Conservation (phyloP, 192 early-diverging fungal species). For the Coemansia sp. region DNA sequence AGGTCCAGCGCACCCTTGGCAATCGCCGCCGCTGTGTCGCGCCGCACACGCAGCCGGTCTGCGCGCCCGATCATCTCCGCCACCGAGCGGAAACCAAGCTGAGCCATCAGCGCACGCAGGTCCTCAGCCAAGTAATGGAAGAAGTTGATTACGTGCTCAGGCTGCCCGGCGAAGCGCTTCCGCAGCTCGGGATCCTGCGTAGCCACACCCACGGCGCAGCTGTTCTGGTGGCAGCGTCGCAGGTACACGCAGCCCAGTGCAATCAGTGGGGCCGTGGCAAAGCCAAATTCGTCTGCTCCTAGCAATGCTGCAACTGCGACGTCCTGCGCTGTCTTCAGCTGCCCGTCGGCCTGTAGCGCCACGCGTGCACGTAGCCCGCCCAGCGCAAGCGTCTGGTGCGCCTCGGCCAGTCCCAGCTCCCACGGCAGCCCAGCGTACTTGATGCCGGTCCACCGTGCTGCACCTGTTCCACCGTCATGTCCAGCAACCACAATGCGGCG, state of each 20-base stretch:
- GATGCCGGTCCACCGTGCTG: slow-evolving; percentile 96
- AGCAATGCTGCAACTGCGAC: slow-evolving; percentile 96
- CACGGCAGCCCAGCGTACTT: slow-evolving; percentile 98
- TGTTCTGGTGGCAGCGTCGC: slow-evolving; percentile 89
- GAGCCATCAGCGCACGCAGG: slow-evolving; percentile 88
- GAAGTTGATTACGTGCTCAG: slow-evolving; percentile 99
- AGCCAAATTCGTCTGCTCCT: slow-evolving; percentile 99
- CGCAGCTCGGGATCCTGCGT: slow-evolving; percentile 95
- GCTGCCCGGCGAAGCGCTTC: slow-evolving; percentile 88
- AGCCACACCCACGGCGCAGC: slow-evolving; percentile 96
- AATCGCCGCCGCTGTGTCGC: slow-evolving; percentile 27
- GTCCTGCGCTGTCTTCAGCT: slow-evolving; percentile 96
- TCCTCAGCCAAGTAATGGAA: slow-evolving; percentile 98
- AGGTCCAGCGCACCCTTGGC: slow-evolving; percentile 87
- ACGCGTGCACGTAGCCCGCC: slow-evolving; percentile 96
- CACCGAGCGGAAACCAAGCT: slow-evolving; percentile 87
- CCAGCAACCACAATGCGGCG: slow-evolving; percentile 94
- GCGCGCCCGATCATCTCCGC: slow-evolving; percentile 95
- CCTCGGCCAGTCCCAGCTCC: slow-evolving; percentile 99
- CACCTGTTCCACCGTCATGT: slow-evolving; percentile 99
- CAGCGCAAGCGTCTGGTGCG: slow-evolving; percentile 96
- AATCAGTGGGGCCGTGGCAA: slow-evolving; percentile 97
- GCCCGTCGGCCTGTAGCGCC: slow-evolving; percentile 96
- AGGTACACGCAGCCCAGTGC: slow-evolving; percentile 96
- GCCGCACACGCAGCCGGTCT: slow-evolving; percentile 83